phyloP scores from a whole-genome alignment of 2,329 filamentous ascomycete species.

The Triangularia verruculosa region DNA sequence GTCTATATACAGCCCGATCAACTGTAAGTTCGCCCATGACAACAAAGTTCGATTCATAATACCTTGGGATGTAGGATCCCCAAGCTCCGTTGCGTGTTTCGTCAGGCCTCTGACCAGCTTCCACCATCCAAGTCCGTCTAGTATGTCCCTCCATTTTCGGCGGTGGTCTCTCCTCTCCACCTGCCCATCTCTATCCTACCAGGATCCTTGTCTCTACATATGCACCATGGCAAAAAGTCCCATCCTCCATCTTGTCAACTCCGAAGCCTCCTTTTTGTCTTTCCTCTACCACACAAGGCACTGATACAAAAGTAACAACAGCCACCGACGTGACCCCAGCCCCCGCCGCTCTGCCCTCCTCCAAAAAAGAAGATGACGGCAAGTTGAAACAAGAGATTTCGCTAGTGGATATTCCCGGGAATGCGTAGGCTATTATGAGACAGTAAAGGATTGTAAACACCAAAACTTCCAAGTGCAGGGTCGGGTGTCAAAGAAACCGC shows the following conservation, averaged over 20 bases:
- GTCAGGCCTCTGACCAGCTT: too few relatives aligned
- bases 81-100: too few relatives aligned
- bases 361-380: background rate
- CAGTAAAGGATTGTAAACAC: background rate
- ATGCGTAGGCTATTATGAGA: background rate
- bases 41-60: background rate
- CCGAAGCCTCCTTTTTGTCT: background rate
- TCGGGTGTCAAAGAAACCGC: background rate
- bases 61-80: too few relatives aligned
- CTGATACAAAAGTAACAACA: background rate
- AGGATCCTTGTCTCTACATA: background rate
- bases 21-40: background rate
- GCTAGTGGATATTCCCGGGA: slow-evolving; percentile 1
- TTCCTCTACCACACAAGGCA: background rate
- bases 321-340: too few relatives aligned
- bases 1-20: too few relatives aligned
- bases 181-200: background rate
- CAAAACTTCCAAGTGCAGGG: background rate
- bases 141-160: too few relatives aligned
- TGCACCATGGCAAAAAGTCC: background rate
- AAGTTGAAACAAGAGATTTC: background rate
- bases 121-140: too few relatives aligned
- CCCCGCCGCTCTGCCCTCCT: background rate
- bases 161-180: too few relatives aligned
- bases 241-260: background rate